Conservation (phyloP, 2,329 filamentous ascomycete species). For the Aspergillus amoenus region DNA sequence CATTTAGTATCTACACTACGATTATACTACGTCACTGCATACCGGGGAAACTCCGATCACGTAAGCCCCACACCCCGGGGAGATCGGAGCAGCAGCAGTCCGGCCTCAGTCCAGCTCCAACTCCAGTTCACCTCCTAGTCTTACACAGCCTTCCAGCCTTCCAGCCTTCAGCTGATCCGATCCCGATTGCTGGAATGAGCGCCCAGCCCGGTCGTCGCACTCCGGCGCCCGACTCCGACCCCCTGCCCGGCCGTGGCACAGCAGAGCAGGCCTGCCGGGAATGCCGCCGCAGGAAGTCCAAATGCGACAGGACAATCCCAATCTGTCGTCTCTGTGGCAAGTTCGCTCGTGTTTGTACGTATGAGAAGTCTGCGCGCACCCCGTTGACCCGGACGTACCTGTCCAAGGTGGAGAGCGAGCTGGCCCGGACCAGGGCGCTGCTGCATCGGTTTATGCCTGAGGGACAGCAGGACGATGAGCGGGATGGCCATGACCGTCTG, state of each 20-base stretch:
- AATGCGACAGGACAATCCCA: neutral
- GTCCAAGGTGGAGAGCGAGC: neutral
- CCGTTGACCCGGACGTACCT: neutral
- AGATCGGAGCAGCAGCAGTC: no score
- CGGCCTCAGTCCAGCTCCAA: no score
- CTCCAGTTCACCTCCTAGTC: no score
- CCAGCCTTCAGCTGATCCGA: no score
- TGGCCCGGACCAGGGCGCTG: neutral
- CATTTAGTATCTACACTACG: no score
- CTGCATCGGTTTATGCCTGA: neutral
- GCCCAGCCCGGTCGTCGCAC: neutral
- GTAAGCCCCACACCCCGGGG: no score
- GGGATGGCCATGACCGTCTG: neutral
- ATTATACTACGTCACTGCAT: no score
- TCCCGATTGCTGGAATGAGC: neutral
- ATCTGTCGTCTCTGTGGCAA: neutral
- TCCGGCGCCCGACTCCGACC: no score
- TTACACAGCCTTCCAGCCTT: no score
- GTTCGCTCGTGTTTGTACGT: neutral
- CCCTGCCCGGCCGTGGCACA: neutral
- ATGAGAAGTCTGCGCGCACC: neutral
- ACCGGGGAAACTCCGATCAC: no score
- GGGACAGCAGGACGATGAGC: neutral
- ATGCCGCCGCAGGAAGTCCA: neutral
- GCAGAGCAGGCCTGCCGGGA: neutral